phyloP scores from a whole-genome alignment of 176 grass and related monocot genomes.

The Paspalum notatum region DNA sequence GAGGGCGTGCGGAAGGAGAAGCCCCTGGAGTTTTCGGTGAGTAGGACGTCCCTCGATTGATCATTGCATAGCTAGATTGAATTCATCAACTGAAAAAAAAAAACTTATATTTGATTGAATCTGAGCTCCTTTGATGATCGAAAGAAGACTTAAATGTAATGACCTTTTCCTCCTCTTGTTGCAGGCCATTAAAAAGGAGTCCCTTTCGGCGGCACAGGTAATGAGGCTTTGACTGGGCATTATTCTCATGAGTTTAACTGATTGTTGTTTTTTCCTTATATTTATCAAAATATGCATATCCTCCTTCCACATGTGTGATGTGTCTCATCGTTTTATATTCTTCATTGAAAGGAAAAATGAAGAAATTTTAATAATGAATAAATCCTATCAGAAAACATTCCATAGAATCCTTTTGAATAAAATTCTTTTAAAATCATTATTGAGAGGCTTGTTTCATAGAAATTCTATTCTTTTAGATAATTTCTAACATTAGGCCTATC shows the following conservation, averaged over 20 bases:
- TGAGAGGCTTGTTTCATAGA: background rate
- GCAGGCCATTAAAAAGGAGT: constrained; percentile 46
- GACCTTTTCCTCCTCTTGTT: background rate
- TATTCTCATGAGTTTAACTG: background rate
- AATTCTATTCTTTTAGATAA: background rate
- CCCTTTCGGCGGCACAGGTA: constrained; percentile 46
- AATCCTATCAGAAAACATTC: background rate
- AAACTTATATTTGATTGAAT: no score
- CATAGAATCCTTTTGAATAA: background rate
- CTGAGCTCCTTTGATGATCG: no score
- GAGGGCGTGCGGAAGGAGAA: background rate
- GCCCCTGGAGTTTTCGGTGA: background rate
- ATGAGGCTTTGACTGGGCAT: background rate
- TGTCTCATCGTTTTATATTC: no score
- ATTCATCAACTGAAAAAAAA: no score
- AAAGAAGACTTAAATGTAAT: no score
- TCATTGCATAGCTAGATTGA: no score
- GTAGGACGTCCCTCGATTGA: background rate
- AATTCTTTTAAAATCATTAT: background rate
- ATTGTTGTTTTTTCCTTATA: background rate
- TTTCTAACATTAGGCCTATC: background rate
- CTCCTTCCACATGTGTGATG: background rate
- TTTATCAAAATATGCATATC: background rate
- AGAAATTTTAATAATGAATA: background rate
- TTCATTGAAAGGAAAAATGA: background rate